These are phyloP conservation scores for Trametes elegans DNA, from an alignment of 768 basidiomycete species.

Conservation along the genomic window DNA sequence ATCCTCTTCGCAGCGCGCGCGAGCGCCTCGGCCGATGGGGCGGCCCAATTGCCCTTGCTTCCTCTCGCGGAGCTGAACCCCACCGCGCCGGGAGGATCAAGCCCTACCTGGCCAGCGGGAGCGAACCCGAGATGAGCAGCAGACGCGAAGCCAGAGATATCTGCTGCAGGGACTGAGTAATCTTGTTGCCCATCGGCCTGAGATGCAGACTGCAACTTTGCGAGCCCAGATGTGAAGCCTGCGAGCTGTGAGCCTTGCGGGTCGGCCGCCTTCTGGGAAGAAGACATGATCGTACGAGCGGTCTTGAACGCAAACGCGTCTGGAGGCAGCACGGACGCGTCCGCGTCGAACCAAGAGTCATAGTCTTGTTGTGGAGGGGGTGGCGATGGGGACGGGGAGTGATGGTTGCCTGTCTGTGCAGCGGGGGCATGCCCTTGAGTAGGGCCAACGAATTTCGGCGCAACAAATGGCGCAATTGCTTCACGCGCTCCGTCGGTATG, in stretches of 20 bases:
- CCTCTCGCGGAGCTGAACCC: conserved; percentile 10
- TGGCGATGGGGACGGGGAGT: not conserved
- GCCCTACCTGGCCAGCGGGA: conserved; percentile 9
- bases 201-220: not conserved
- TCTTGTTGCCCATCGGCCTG: not conserved
- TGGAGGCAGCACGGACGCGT: conserved; percentile 4
- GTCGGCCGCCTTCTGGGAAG: not conserved
- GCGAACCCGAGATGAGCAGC: not conserved
- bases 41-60: conserved; percentile 19
- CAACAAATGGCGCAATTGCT: not conserved
- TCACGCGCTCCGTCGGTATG: not conserved
- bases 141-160: not conserved
- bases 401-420: not conserved
- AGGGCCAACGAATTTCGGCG: not conserved
- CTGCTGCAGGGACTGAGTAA: not conserved
- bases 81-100: not conserved
- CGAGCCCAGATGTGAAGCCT: not conserved
- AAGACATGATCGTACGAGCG: not conserved
- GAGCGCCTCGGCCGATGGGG: conserved; percentile 26
- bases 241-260: not conserved
- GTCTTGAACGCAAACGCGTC: conserved; percentile 10
- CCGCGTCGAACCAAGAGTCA: conserved; percentile 20
- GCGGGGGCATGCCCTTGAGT: conserved; percentile 7
- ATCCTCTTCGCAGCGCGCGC: conserved; percentile 23
- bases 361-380: conserved; percentile 12